Base-by-base conservation (phyloP, 352 stramenopile genomes). In the Phytophthora cactorum region DNA sequence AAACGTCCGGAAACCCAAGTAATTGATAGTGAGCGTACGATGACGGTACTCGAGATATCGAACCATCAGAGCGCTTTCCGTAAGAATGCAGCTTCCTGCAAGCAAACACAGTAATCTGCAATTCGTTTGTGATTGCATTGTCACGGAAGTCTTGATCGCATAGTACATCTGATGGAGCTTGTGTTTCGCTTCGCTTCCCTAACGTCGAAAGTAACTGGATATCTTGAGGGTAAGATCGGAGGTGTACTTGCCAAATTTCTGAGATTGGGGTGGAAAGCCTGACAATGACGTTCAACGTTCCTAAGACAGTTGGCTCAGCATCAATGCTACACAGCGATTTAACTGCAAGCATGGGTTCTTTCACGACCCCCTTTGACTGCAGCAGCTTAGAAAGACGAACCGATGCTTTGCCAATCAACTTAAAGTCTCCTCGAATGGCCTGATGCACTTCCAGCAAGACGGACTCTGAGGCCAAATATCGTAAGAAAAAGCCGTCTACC, bases 1-100 rank as follows among this genome's bases (percentile, higher is more conserved):
- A 97, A 49, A 84, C 72, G 45, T 97, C 92, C 4, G 85, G 90
- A 66, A 96, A 97, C 5, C 86, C 87, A 1, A 98, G 74, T 6
- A 98, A 69, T 65, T 98, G 91, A 60, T 97, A 97, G 63, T 97
- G 90, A 1, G 93, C 89, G 52, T 97, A 98, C 1, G 91, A 75
- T 9, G 81, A 93, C 12, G 82, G 87, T 7, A 77, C 62, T 29
- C 64, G 77, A 34, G 75, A 78, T 44, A 81, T 34, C 1, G n/a
- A 66, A 4, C 49, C 63, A 8, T 53, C 22, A 51, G 78, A 78
- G 17, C 74, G 82, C 54, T 86, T 80, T 7, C 67, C 71, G 32
- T 79, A 83, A 2, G 78, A 86, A 3, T 56, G 69, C 28, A 94
- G 74, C 0, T 83, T 81, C 12, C 78, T 73, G 52, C 86, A 94